A percentile compares a stretch with the other conserved stretches of the same genome.
Conservation (phyloP, 2,329 filamentous ascomycete genomes). For the Aspergillus pseudoterreus region DNA sequence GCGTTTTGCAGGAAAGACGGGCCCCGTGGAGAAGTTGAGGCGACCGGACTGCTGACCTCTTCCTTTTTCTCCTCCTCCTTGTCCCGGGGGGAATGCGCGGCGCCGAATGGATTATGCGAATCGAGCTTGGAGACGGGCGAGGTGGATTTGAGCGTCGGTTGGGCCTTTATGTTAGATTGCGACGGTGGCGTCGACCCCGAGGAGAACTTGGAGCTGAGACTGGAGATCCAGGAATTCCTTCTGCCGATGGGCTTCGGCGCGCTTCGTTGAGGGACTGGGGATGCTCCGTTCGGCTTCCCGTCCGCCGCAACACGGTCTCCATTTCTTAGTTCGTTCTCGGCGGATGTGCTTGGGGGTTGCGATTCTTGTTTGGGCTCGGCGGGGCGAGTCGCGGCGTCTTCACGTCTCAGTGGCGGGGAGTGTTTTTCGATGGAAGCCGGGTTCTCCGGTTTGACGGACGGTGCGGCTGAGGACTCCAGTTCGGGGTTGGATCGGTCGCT, state of each 20-base stretch:
- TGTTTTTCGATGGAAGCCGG: constrained; percentile 20
- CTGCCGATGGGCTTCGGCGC: constrained; percentile 45
- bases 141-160: constrained; percentile 26
- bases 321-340: constrained; percentile 15
- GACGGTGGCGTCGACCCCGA: constrained; percentile 46
- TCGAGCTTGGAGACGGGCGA: constrained; percentile 35
- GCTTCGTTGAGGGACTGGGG: constrained; percentile 22
- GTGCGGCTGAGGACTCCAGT: constrained; percentile 15
- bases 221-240: constrained; percentile 86
- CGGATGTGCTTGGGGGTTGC: constrained; percentile 13
- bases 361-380: constrained; percentile 12
- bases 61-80: constrained; percentile 43
- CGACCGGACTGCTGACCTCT: constrained; percentile 23
- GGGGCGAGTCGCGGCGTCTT: constrained; percentile 8
- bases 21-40: constrained; percentile 67
- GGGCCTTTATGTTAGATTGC: constrained; percentile 31
- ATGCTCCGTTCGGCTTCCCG: constrained; percentile 18
- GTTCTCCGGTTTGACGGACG: constrained; percentile 20
- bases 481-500: constrained; percentile 26
- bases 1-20: constrained; percentile 76
- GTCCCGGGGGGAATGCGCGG: constrained; percentile 38
- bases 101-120: constrained; percentile 43
- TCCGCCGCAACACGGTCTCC: constrained; percentile 18
- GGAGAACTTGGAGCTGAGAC: constrained; percentile 88
- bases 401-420: constrained; percentile 14